Base-by-base conservation (phyloP, 805 yeast genomes). In the Schizosaccharomyces japonicus region DNA sequence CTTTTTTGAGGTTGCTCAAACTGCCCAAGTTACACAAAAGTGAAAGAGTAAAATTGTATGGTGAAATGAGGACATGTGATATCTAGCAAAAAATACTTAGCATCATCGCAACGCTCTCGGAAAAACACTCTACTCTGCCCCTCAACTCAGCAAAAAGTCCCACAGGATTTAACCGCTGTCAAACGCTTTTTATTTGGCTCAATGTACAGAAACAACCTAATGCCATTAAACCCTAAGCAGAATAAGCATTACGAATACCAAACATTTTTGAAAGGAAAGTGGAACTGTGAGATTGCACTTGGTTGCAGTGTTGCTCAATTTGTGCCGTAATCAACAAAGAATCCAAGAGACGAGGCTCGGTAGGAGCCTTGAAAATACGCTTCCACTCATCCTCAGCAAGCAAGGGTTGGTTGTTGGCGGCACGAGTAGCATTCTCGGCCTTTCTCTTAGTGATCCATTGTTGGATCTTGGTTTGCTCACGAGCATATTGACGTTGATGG, bases 321-420 rank as follows among this genome's bases (percentile, higher is more conserved):
- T 77, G 75, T 48, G 78, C 75, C 49, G 78, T 69, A 53, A 72
- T 67, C 52, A 80, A 70, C 63, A 81, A 63, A 61, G 75, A 77
- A 56, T 80, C 83, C 54, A 73, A 71, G 57, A 85, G 70, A 17
- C 81, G 73, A 29, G 92, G 87, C 59, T 78, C 84, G 42, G 64
- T 70, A 26, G 85, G 84, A 52, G 78, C 69, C 59, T 70, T 75
- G 66, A 73, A 78, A 19, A 48, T 44, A 44, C 71, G 61, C 56
- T 69, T 70, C 84, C 84, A 80, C 58, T 76, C 84, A 44, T 74
- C 72, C 23, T 61, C 52, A 40, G 70, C 60, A 39, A 66, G 55
- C 26, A 57, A 58, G 45, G 69, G 66, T 57, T 76, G 73, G 49
- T 80, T 77, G 32, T 58, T 62, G 57, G 73, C 72, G 49, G 70